Base-by-base conservation (phyloP, 2,329 filamentous ascomycete genomes). In the Tothia fuscella region DNA sequence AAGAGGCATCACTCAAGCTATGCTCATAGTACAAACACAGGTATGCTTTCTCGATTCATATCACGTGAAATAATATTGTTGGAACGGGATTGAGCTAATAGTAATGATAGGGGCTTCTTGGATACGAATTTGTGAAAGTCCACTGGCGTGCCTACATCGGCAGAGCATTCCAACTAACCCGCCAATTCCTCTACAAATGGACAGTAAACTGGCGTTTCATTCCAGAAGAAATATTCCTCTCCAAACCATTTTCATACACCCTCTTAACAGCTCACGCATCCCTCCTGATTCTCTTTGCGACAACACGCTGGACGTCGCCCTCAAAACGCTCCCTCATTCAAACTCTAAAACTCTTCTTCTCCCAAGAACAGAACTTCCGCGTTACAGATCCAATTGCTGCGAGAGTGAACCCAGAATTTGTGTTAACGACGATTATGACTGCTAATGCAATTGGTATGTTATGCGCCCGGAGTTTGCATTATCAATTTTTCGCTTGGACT, bases 131-230 rank as follows among this genome's bases (percentile, higher is more conserved):
- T 62, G 57, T 83, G 17, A 58, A 63, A 38, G 65, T 65, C 30
- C 81, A 86, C 50, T 62, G 78, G 16, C 60, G 63, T 45, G 83
- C 80, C 21, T 98, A 98, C 57, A 56, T 93, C 14, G 73, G 75
- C 35, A 72, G 82, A 48, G 87, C 91, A 0, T 98, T 98, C 56
- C 87, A 98, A 64, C 72, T 98, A 45, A 87, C 83, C 35, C 74
- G 91, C 42, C 78, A 85, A 52, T 98, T 98, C 64, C 71, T 94
- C 53, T 96, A 89, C 69, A 87, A 89, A 63, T 98, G 91, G 91
- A 98, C 91, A 0, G 91, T 98, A 50, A 98, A 98, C 61, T 98
- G 91, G 91, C 78, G 88, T 41, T 96, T 96, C 58, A 64, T 95
- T n/a, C 80, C 82, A 13, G 87, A 95, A 61, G 74, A 82, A 5